These are phyloP conservation scores for Raphanus sativus DNA, from an alignment of 345 rosid genomes.

Conservation along the genomic window DNA sequence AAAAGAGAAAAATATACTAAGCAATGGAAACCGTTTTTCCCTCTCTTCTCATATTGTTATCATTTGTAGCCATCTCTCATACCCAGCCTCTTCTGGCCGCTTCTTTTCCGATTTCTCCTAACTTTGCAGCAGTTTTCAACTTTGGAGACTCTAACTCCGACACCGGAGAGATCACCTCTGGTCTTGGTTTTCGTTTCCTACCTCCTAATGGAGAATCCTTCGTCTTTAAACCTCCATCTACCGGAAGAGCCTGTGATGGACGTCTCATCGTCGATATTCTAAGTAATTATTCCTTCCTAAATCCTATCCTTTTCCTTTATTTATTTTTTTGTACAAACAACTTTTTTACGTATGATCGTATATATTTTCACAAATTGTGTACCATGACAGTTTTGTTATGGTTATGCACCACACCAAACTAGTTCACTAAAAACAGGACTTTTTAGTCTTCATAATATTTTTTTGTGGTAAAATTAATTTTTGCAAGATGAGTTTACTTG, in stretches of 20 bases:
- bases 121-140: conserved; percentile 56
- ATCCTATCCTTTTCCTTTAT: not conserved
- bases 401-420: not conserved
- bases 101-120: conserved; percentile 28
- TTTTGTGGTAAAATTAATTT: not conserved
- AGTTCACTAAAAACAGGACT: not conserved
- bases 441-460: not conserved
- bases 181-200: conserved; percentile 35
- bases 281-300: conserved; percentile 27
- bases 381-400: not conserved
- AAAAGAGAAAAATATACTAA: not conserved
- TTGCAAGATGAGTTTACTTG: not conserved
- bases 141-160: conserved; percentile 64
- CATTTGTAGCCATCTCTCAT: conserved; percentile 9
- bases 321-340: not conserved
- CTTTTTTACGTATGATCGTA: not conserved
- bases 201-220: conserved; percentile 46
- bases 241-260: conserved; percentile 52
- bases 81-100: not conserved
- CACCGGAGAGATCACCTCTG: conserved; percentile 52
- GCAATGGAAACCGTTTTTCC: conserved; percentile 13
- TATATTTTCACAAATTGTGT: not conserved
- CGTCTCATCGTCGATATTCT: conserved; percentile 57
- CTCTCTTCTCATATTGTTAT: not conserved
- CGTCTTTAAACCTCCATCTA: conserved; percentile 44